Conservation (phyloP, 257 asterid species). For the Cynanchum wilfordii region DNA sequence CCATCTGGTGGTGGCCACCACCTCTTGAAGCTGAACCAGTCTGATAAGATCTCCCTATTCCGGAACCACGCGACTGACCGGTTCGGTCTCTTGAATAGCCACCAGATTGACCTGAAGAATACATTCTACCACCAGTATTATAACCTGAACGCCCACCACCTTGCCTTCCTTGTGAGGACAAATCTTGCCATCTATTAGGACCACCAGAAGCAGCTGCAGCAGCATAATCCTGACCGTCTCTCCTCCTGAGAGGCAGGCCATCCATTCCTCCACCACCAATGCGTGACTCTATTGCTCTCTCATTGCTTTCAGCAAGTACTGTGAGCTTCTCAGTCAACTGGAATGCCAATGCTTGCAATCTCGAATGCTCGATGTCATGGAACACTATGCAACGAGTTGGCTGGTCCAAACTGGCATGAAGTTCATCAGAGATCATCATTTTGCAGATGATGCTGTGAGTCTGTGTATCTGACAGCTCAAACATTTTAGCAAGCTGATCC, state of each 20-base stretch:
- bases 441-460: slow-evolving; percentile 67
- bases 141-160: slow-evolving; percentile 56
- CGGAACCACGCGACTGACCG: slow-evolving; percentile 46
- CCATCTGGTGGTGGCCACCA: slow-evolving; percentile 60
- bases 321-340: slow-evolving; percentile 74
- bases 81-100: slow-evolving; percentile 42
- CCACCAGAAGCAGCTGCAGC: slow-evolving; percentile 49
- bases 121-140: slow-evolving; percentile 37
- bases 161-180: slow-evolving; percentile 65
- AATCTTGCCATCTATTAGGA: slow-evolving; percentile 76
- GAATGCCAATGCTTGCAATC: slow-evolving; percentile 77
- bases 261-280: slow-evolving; percentile 85
- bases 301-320: slow-evolving; percentile 76
- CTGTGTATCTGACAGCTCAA: slow-evolving; percentile 62
- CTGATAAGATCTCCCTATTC: slow-evolving; percentile 43
- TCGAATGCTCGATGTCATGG: slow-evolving; percentile 71
- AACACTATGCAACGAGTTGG: slow-evolving; percentile 78
- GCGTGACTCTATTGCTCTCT: slow-evolving; percentile 70
- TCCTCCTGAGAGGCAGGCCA: slow-evolving; percentile 72
- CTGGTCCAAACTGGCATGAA: slow-evolving; percentile 93
- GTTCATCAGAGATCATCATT: slow-evolving; percentile 93
- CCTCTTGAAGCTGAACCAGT: slow-evolving; percentile 48
- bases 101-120: slow-evolving; percentile 24
- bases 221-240: slow-evolving; percentile 83
- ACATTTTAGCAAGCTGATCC: slow-evolving; percentile 75